These are phyloP conservation scores for Mycena indigotica DNA, from an alignment of 768 basidiomycete genomes.

Conservation along the genomic window DNA sequence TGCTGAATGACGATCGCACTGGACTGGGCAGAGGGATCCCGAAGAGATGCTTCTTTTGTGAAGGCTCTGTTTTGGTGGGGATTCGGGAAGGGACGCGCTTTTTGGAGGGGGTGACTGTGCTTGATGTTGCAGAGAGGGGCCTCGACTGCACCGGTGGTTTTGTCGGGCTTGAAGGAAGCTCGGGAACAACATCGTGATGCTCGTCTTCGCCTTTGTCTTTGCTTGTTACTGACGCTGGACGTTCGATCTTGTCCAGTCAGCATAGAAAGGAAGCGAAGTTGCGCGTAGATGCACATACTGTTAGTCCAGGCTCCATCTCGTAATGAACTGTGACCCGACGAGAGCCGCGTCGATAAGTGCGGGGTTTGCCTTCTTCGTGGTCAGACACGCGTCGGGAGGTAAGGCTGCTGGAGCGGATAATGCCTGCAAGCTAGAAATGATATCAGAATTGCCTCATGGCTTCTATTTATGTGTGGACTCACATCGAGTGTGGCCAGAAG, in stretches of 20 bases:
- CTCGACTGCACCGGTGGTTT: slow-evolving; percentile 6
- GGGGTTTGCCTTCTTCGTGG: background rate
- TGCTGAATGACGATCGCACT: slow-evolving; percentile 11
- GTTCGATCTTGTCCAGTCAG: background rate
- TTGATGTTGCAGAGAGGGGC: slow-evolving; percentile 17
- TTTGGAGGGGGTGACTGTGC: slow-evolving; percentile 12
- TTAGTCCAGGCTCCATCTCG: slow-evolving; percentile 8
- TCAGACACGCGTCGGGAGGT: slow-evolving; percentile 9
- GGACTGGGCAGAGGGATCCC: slow-evolving; percentile 23
- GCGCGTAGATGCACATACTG: too few relatives aligned
- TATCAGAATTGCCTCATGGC: slow-evolving; percentile 9
- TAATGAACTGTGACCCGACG: slow-evolving; percentile 7
- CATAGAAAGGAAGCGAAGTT: background rate
- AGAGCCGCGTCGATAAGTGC: background rate
- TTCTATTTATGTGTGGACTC: slow-evolving; percentile 2
- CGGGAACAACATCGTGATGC: background rate
- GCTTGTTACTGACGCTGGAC: background rate
- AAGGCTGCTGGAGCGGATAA: slow-evolving; percentile 20
- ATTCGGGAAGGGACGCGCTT: slow-evolving; percentile 20
- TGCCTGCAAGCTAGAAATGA: slow-evolving; percentile 14
- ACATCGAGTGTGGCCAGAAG: slow-evolving; percentile 14
- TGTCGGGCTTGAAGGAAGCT: background rate
- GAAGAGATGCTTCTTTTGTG: slow-evolving; percentile 19
- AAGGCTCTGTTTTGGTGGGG: slow-evolving; percentile 4
- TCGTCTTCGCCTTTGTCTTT: background rate